phyloP scores from a whole-genome alignment of 1,284 basidiomycete species.

The Rhodotorula sp. region DNA sequence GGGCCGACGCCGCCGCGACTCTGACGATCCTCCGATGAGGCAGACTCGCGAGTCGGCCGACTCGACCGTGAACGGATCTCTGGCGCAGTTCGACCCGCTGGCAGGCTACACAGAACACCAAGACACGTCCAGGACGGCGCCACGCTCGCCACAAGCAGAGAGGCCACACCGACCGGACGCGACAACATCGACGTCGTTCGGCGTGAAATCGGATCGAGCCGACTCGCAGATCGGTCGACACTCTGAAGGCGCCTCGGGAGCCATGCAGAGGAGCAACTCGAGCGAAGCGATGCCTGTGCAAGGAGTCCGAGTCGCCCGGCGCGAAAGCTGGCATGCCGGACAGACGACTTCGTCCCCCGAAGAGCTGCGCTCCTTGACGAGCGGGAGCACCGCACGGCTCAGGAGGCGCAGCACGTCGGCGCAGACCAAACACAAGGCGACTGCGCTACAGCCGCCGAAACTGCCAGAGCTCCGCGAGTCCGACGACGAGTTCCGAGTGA shows the following conservation, averaged over 20 bases:
- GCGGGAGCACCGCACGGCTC: neutral
- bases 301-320: neutral
- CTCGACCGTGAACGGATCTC: neutral
- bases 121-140: neutral
- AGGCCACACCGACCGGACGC: neutral
- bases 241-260: neutral
- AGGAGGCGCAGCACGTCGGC: neutral
- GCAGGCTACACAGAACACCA: slow-evolving; percentile 10
- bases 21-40: neutral
- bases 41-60: neutral
- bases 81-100: slow-evolving; percentile 21
- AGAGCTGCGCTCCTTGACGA: neutral
- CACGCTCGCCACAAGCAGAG: neutral
- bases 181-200: neutral
- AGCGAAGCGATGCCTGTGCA: neutral
- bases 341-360: neutral
- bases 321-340: neutral
- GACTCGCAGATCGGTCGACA: neutral
- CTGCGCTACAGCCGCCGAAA: slow-evolving; percentile 22
- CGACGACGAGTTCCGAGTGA: slow-evolving; percentile 32
- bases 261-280: neutral
- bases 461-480: slow-evolving; percentile 18
- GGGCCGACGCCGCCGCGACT: neutral
- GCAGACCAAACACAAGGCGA: neutral
- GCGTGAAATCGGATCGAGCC: neutral